Evolutionary conservation across 192 early-diverging fungal genomes (phyloP), one percentile per base, ranked within the genome.

Genomic region (Podila epigama): DNA sequence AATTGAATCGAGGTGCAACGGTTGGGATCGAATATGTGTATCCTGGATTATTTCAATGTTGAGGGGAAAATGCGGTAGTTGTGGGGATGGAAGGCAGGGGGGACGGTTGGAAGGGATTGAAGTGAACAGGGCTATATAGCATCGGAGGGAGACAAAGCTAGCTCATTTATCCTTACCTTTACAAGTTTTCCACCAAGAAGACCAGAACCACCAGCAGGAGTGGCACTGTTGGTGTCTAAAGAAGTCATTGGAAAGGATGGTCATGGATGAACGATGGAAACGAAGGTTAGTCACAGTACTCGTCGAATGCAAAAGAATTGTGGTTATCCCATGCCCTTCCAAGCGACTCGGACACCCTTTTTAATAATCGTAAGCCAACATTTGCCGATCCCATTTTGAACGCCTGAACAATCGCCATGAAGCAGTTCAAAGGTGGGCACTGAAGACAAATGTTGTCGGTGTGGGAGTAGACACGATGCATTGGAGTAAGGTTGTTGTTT

Each of bases 101-200:
- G 48, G 5, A 18, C 18, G 18, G 48, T 20, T 20, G 48, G 22
- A 51, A 51, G 40, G 25, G 31, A 58, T 27, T 29, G 27, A 67
- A 55, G 8, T 31, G 53, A 32, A 22, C 3, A 12, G 48, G 11
- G 34, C 44, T 7, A 15, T 13, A 9, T 27, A 13, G 4, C 28
- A 27, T 41, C 20, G n/a, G 25, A 15, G 39, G 5, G 36, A 33
- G 39, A 51, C 40, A 58, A 18, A 37, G 4, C 12, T 5, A 16
- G 5, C 16, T 28, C 20, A 22, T 15, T 37, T 5, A 5, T 20
- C 51, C n/a, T 61, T 73, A 73, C 70, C 70, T 73, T 75, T 51
- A 63, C 53, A 20, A 75, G 64, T 55, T 67, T 75, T 63, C 65
- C 71, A 42, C 40, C 66, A 34, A 75, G 32, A 31, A 53, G 32